Conservation (phyloP, 176 grass and related monocot species). For the Olyra latifolia region DNA sequence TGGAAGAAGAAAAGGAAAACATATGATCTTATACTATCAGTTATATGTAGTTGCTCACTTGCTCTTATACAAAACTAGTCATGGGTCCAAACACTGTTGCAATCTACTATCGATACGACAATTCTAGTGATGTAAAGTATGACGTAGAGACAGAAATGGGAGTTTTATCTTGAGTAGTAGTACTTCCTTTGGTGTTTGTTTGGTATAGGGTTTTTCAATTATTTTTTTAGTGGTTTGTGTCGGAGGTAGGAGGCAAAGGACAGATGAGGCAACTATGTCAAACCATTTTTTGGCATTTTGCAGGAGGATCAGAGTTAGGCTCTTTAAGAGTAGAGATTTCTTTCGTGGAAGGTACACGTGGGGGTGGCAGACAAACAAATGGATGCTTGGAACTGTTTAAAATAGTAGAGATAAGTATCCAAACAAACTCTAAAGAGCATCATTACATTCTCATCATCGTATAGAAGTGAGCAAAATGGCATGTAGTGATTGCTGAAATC, state of each 20-base stretch:
- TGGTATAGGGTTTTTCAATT: background rate
- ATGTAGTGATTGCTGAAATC: slow-evolving; percentile 8
- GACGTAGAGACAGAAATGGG: background rate
- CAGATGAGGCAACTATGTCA: background rate
- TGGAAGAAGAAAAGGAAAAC: slow-evolving; percentile 2
- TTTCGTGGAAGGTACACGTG: background rate
- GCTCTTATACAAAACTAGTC: slow-evolving; percentile 18
- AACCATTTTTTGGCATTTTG: background rate
- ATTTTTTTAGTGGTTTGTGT: background rate
- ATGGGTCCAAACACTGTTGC: background rate
- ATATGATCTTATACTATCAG: slow-evolving; percentile 6
- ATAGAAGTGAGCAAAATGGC: slow-evolving; percentile 16
- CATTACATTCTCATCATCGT: slow-evolving; percentile 6
- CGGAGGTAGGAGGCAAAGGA: background rate
- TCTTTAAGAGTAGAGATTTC: background rate
- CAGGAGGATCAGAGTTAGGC: background rate
- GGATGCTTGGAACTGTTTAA: background rate
- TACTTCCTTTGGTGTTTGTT: background rate
- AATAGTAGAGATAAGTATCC: background rate
- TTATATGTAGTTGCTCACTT: slow-evolving; percentile 13
- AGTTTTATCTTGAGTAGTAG: background rate
- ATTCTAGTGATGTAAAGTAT: background rate
- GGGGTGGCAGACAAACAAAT: background rate
- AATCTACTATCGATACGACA: background rate
- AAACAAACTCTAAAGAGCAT: slow-evolving; percentile 6